Percentiles rank a stretch among this genome's conserved stretches.
Evolutionary conservation across 179 eudicot species (phyloP).

Genomic region (Corrigiola litoralis): DNA sequence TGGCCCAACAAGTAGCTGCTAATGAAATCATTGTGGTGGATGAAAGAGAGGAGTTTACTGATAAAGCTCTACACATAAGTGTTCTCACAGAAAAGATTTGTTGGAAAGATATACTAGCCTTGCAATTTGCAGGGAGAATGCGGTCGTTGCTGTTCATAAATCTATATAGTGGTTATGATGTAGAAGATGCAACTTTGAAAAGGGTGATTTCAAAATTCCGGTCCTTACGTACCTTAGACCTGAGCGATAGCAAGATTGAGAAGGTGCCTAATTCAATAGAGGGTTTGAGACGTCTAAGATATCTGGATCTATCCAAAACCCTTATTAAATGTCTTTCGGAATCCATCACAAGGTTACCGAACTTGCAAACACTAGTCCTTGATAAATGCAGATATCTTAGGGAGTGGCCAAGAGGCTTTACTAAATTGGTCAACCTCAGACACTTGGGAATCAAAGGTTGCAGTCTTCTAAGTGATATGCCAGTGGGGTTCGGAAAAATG

Average conservation of each 20-base stretch:
- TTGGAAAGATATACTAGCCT: neutral
- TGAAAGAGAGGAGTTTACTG: neutral
- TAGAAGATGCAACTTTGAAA: too few species aligned
- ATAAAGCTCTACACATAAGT: neutral
- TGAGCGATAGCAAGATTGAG: neutral
- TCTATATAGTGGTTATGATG: too few species aligned
- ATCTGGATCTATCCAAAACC: constrained; percentile 1
- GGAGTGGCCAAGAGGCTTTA: constrained; percentile 11
- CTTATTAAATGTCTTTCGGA: neutral
- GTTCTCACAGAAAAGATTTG: neutral
- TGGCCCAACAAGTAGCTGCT: constrained; percentile 6
- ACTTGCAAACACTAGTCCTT: constrained; percentile 15
- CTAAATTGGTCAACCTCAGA: constrained; percentile 11
- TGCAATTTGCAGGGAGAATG: neutral
- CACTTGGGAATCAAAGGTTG: neutral
- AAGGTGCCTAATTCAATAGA: constrained; percentile 16
- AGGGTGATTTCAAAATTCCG: neutral
- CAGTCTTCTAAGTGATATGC: neutral
- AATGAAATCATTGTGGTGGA: neutral
- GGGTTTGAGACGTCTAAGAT: constrained; percentile 19
- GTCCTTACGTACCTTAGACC: neutral
- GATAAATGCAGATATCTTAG: neutral
- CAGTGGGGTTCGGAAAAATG: constrained; percentile 3
- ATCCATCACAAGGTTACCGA: constrained; percentile 4
- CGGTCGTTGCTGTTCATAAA: neutral